Evolutionary conservation across 306 rosid species (phyloP).

Genomic region (Chamaecrista fasciculata): DNA sequence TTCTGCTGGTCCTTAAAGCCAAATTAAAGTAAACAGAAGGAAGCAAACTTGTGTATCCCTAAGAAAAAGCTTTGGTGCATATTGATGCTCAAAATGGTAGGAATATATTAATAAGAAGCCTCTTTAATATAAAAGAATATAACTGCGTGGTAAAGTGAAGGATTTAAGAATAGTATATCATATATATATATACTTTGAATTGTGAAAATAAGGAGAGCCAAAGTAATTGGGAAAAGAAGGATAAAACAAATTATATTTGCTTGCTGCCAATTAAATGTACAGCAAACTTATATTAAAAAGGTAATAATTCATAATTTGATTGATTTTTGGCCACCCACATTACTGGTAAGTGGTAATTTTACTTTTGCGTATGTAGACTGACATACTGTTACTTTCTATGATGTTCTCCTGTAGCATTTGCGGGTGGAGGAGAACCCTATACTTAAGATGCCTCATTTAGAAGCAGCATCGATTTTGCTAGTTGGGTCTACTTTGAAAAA

Average conservation of each 20-base stretch:
- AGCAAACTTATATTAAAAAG: neutral
- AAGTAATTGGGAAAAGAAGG: neutral
- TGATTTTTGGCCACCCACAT: neutral
- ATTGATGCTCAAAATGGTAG: neutral
- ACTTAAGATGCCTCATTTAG: conserved; percentile 85
- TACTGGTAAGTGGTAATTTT: neutral
- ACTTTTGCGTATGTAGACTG: neutral
- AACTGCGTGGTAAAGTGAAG: too few relatives aligned
- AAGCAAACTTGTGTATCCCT: neutral
- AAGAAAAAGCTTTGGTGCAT: neutral
- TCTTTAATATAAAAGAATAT: neutral
- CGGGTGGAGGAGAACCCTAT: conserved; percentile 98
- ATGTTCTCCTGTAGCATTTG: conserved; percentile 67
- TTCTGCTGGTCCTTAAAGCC: neutral
- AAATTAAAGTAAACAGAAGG: neutral
- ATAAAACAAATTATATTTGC: neutral
- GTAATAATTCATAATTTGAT: neutral
- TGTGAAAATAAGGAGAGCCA: neutral
- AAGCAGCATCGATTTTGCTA: conserved; percentile 94
- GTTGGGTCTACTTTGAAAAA: conserved; percentile 92
- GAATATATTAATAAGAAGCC: neutral
- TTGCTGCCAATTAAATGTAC: neutral
- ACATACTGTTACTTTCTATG: conserved; percentile 26
- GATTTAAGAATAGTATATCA: neutral
- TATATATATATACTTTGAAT: neutral